Evolutionary conservation across 352 stramenopile species (phyloP), one percentile per base, ranked within the genome.

Genomic region (Phytophthora vignae): DNA sequence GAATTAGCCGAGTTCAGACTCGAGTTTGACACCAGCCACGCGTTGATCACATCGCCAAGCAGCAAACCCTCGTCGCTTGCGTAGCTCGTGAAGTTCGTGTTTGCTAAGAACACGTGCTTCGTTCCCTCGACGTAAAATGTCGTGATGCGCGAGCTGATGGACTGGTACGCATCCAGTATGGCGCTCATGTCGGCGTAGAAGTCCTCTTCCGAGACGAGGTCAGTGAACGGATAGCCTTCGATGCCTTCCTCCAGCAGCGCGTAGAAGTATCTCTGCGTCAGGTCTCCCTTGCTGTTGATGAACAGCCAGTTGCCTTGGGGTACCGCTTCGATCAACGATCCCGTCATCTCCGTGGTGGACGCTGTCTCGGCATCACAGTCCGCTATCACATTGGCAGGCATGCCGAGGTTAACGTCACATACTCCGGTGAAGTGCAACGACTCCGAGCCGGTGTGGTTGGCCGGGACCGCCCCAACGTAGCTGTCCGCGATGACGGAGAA

Each of bases 81-180:
- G 55, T 70, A 66, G 22, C 19, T 62, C 14, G 69, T 56, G 53
- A 79, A 86, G 55, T 69, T 67, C 3, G 69, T 60, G 44, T 76
- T 55, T 12, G 46, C 70, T 15, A 85, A 69, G 61, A 88, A 83
- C 27, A 85, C 76, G 64, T 90, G 80, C 53, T 76, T 70, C 22
- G 76, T 75, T 55, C 82, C 77, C 15, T 87, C 78, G 36, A 84
- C 76, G 55, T 87, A 85, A 60, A 83, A 88, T 21, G 80, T 83
- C 50, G 71, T 71, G 40, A 88, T 63, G 15, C 65, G 63, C 60
- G 66, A 71, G 71, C 73, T 77, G 25, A 79, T 36, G 19, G 56
- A 66, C 59, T 83, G 64, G 68, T 88, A 90, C 36, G 74, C 61
- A 50, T 83, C 74, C 8, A 87, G 44, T n/a, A 87, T 82, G 17